Base-by-base conservation (phyloP, 1,139 yeast genomes). In the Kluyveromyces marxianus region DNA sequence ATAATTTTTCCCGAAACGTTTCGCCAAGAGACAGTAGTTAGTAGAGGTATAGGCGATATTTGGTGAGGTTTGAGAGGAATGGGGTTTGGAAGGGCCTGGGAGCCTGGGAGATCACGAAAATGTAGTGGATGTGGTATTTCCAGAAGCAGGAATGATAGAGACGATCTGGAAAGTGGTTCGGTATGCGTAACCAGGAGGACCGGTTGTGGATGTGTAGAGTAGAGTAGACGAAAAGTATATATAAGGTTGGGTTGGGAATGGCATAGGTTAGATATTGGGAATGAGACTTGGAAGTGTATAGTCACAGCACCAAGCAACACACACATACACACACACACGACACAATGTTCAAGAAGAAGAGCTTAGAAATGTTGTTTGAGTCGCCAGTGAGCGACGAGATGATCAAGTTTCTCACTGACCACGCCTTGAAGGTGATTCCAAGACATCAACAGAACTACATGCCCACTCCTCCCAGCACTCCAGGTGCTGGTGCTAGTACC, bases 341-440 rank as follows among this genome's bases (percentile, higher is more conserved):
- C 39, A 32, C 31, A 26, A 35, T 33, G 33, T 34, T 39, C 42
- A 37, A 44, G 38, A 40, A 42, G 40, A 26, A 37, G 45, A 33
- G 44, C 31, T 51, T 62, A 35, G 48, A 51, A 37, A 52, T 62
- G 31, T 47, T 62, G 42, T 59, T 62, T 60, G 58, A 60, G 44
- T 57, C 65, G 4, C 66, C 66, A 27, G 66, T 60, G 44, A 60
- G 65, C 7, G 66, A 62, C 39, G 64, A 60, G 42, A 61, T 62
- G 60, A 55, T 62, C 44, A 58, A 55, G 46, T 60, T 51, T 47
- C 45, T 62, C 32, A 62, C 65, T 28, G 51, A 52, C 42, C 50
- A 54, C 24, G 60, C 66, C n/a, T 47, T 62, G 35, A 52, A 50
- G 41, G 65, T 62, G 34, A 38, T 61, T 25, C 66, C 66, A 5